Evolutionary conservation across 768 basidiomycete genomes (phyloP), one percentile per base, ranked within the genome.

Genomic region (Leucosporidium scottii): DNA sequence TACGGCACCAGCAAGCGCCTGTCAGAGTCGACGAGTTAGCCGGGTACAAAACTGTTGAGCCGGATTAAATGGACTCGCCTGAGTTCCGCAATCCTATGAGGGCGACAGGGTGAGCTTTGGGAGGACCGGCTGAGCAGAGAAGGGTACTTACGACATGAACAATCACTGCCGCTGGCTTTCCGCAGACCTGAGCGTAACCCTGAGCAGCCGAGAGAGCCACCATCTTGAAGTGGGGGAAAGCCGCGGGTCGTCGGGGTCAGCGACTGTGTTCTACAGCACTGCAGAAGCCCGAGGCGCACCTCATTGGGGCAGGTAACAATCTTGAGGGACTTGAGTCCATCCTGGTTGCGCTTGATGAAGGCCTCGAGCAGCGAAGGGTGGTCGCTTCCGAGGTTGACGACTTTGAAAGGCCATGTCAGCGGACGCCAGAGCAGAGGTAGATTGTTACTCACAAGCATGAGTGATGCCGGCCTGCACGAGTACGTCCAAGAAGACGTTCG

Each of bases 381-480:
- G 71, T 89, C 87, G 1, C 85, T 86, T 1, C 87, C 88, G 85
- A 87, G 88, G 78, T 88, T 88, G 23, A 85, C 86, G 73, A 88
- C 39, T 44, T 8, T 8, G 85, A 0, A 85, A 86, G 47, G 39
- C 21, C 25, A 27, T 8, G 21, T 18, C n/a, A 20, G n/a, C 20
- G 23, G 3, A 31, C 13, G 15, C 8, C 3, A 18, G 36, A 48
- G 28, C 27, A 59, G 27, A 27, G 10, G 21, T 20, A 53, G 31
- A 44, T 17, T 13, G 54, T 50, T 70, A 66, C 61, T 55, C 61
- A 34, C 59, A 71, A 0, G 70, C 70, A 61, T 65, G 66, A 6
- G 62, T 67, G 66, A 71, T 71, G 3, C 66, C 66, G 1, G 70
- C 66, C 4, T 65, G 18, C 44, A 71, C 66, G 23, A 71, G 53